Conservation (phyloP, 108 stramenopile species). For the Pseudonitzschia delicatissima region DNA sequence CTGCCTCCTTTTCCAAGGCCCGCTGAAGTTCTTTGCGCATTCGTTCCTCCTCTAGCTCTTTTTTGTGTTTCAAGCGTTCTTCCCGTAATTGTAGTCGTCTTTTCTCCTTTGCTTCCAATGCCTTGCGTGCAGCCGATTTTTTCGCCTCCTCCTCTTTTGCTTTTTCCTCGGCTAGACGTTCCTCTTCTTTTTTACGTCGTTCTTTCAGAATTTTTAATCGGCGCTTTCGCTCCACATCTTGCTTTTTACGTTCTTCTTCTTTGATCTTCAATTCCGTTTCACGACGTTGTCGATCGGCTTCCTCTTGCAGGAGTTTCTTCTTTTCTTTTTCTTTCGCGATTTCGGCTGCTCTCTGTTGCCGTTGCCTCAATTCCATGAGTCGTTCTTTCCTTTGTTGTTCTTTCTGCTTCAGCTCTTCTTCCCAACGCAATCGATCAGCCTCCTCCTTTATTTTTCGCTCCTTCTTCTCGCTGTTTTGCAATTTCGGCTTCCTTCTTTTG, state of each 20-base stretch:
- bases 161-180: neutral
- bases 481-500: constrained; percentile 6
- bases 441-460: neutral
- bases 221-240: constrained; percentile 5
- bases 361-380: neutral
- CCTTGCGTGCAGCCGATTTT: neutral
- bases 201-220: neutral
- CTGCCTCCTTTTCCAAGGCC: constrained; percentile 9
- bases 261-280: neutral
- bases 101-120: constrained; percentile 1
- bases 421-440: neutral
- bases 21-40: constrained; percentile 2
- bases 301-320: neutral
- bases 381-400: neutral
- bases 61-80: neutral
- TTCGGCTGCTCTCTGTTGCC: constrained; percentile 4
- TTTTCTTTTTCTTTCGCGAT: constrained; percentile 6
- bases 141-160: neutral
- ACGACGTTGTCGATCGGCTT: neutral
- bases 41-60: neutral
- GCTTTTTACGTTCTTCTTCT: constrained; percentile 12
- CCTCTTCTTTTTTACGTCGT: neutral
- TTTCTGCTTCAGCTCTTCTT: neutral
- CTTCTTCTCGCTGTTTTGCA: constrained; percentile 5
- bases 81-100: neutral